Base-by-base conservation (phyloP, 495 filamentous ascomycete genomes). In the Mycothermus thermophilus region DNA sequence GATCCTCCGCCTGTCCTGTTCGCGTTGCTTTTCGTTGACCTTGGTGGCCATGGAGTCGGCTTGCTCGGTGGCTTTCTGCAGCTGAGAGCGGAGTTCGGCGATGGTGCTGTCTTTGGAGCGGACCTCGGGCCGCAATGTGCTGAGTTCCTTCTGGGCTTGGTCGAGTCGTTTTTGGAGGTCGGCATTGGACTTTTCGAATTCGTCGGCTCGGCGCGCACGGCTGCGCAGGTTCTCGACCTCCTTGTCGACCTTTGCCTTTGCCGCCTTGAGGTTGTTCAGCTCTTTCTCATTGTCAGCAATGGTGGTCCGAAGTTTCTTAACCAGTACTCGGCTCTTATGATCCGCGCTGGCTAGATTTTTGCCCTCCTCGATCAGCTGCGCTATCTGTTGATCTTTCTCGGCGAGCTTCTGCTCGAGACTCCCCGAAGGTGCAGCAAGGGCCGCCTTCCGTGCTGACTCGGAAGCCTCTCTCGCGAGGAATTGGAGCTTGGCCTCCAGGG, bases 321-420 rank as follows among this genome's bases (percentile, higher is more conserved):
- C 77, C 2, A 76, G 77, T 10, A 73, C 77, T 26, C 85, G 66
- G 41, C 90, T 77, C 44, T 81, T 80, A 47, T 95, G 68, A 45
- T 96, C 90, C 11, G 74, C 78, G 46, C 79, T 82, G 3, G 80
- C 81, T 8, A 96, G 67, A 40, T 82, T 86, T 50, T 93, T 83
- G 0, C 92, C 90, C 58, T 97, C 90, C 47, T 92, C 78, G 57
- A 97, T 78, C 10, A 97, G 61, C 27, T 86, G 64, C 4, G 84
- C 81, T 38, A 95, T 90, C 43, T 83, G 79, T 44, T 88, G 83
- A 41, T 95, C 84, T 40, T 86, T 88, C 49, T 90, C 85, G 7
- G 82, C 76, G 7, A 94, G 57, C 46, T 80, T 83, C 51, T 77
- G 82, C 34, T 93, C 82, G 4, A 60, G 21, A 41, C 73, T 81